Conservation (phyloP, 1,284 basidiomycete species). For the Thelephora terrestris region DNA sequence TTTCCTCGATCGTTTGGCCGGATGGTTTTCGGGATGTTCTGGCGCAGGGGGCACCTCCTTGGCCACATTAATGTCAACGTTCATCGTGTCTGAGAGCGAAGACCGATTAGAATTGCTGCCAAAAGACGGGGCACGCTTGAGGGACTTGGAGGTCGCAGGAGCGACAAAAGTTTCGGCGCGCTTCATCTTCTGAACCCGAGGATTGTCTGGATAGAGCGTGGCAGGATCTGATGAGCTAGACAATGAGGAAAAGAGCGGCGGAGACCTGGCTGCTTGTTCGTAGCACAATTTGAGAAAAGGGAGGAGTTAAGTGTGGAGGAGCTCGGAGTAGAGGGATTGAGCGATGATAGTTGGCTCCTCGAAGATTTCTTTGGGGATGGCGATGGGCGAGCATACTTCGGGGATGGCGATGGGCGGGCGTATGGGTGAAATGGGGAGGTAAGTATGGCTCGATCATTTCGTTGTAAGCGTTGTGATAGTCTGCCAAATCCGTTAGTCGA, state of each 20-base stretch:
- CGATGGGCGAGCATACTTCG: constrained; percentile 33
- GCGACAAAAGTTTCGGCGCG: constrained; percentile 23
- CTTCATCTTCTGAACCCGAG: constrained; percentile 20
- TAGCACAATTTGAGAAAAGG: constrained; percentile 25
- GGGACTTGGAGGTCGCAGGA: constrained; percentile 18
- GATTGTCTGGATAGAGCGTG: constrained; percentile 16
- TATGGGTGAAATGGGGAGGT: constrained; percentile 51
- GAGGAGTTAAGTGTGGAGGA: constrained; percentile 52
- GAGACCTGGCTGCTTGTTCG: constrained; percentile 23
- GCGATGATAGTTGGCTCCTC: constrained; percentile 18
- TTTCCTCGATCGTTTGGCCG: constrained; percentile 51
- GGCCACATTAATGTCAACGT: constrained; percentile 20
- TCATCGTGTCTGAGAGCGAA: constrained; percentile 25
- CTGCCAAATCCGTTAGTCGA: constrained; percentile 25
- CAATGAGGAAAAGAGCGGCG: constrained; percentile 27
- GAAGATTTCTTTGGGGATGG: constrained; percentile 15
- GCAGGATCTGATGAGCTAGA: constrained; percentile 25
- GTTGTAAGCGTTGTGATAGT: constrained; percentile 59
- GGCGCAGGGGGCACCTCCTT: constrained; percentile 34
- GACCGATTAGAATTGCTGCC: constrained; percentile 22
- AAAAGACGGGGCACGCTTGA: constrained; percentile 33
- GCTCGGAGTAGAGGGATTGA: constrained; percentile 51
- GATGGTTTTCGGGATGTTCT: constrained; percentile 48
- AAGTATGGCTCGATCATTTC: constrained; percentile 44
- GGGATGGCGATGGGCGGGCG: constrained; percentile 31